These are phyloP conservation scores for Castanea sativa DNA, from an alignment of 306 rosid genomes.

Conservation along the genomic window DNA sequence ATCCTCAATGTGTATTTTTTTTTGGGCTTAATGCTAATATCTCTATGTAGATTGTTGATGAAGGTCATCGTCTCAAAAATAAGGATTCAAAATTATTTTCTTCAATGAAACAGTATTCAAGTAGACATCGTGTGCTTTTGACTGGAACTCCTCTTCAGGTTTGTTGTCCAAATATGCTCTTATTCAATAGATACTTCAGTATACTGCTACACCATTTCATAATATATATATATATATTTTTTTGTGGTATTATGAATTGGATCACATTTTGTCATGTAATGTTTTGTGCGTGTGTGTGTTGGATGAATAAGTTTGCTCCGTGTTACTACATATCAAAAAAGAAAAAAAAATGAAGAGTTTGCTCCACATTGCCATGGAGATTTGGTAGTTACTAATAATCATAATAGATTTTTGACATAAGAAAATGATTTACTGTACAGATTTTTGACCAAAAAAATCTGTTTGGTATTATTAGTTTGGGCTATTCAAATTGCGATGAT, in stretches of 20 bases:
- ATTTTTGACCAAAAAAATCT: neutral
- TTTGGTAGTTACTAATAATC: neutral
- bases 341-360: neutral
- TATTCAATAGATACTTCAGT: conserved; percentile 9
- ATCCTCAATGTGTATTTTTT: conserved; percentile 5
- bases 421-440: neutral
- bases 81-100: conserved; percentile 97
- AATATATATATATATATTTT: neutral
- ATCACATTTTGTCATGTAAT: neutral
- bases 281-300: neutral
- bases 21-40: conserved; percentile 29
- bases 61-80: conserved; percentile 98
- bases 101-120: conserved; percentile 78
- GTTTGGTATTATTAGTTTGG: neutral
- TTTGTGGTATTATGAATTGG: neutral
- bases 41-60: conserved; percentile 78
- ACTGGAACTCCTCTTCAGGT: conserved; percentile 99
- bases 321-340: no score
- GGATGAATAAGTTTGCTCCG: neutral
- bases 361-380: neutral
- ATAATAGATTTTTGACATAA: neutral
- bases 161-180: conserved; percentile 26
- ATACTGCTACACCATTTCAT: conserved; percentile 12
- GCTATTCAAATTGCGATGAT: neutral
- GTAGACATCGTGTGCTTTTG: conserved; percentile 83